Evolutionary conservation across 2,329 filamentous ascomycete genomes (phyloP), one percentile per base, ranked within the genome.

Genomic region (Sclerotinia nivalis): DNA sequence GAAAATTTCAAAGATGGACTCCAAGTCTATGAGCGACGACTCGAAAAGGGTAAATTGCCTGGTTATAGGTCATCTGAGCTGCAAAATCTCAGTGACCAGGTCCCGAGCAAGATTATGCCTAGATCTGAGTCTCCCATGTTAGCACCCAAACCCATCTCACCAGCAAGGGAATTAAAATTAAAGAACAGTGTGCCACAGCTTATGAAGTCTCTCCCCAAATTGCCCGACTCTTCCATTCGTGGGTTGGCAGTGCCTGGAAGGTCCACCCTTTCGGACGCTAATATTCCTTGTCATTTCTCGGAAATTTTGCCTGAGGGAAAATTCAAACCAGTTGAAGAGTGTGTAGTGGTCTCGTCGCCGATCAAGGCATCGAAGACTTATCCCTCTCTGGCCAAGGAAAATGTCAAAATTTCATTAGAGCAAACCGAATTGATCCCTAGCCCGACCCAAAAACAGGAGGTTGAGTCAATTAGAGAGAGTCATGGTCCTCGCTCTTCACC

Each of bases 101-200:
- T 73, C 31, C 70, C 74, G 28, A 73, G 70, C 34, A 75, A 72
- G 62, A 67, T 72, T 1, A 54, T 74, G 13, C 71, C 74, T 68
- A 72, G 75, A 28, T 75, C 75, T 31, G 72, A 73, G 25, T 75
- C 74, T 43, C 76, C 75, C n/a, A 76, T 79, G 74, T 64, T 78
- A 20, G 76, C 77, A 25, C 77, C 77, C 56, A 78, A 78, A 59
- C 76, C 77, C n/a, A 78, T 79, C 34, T 79, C 77, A 43, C 77
- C 77, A 47, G 77, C 75, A 56, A 76, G 77, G 47, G 74, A 78
- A 61, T 60, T 78, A 47, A 78, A 74, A 65, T 68, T 79, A 49
- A 78, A 78, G 61, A 78, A 79, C 45, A 79, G 77, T 66, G 72
- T 79, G 28, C 76, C 77, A 34, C 76, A 77, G 45, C 71, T 79